Evolutionary conservation across 75 land plant genomes (phyloP), one percentile per base, ranked within the genome.

Genomic region (Cryptomeria japonica): DNA sequence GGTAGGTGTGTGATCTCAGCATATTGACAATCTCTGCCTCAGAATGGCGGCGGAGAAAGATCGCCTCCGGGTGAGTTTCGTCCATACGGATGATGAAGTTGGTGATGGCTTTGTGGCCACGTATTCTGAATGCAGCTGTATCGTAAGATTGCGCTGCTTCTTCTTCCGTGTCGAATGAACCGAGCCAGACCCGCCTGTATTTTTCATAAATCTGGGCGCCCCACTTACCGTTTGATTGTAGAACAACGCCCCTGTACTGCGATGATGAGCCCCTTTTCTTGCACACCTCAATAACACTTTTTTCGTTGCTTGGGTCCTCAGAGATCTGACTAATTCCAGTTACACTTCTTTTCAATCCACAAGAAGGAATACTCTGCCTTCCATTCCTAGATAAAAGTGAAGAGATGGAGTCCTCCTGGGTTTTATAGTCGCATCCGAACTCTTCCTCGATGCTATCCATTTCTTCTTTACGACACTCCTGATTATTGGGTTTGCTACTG

Each of bases 141-240:
- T 91, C 93, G 36, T 92, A 92, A 4, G 93, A 90, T 9, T 89
- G 73, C 10, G 93, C 93, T 14, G 93, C 93, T n/a, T 91, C 92
- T 25, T 91, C 89, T 73, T 92, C 92, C 15, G 64, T 85, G 83
- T 89, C 86, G 93, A 92, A 92, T 31, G 93, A 91, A 9, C 93
- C 93, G 86, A 92, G 83, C 93, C 93, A 92, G 15, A 92, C 88
- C 1, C 93, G 88, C 53, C 89, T 90, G 85, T 92, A 87, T 84
- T 92, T 92, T 77, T 92, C 92, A 53, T 92, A 92, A 46, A 92
- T 92, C 78, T 92, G 93, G 16, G 90, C 93, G 1, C 93, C 92
- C 93, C 93, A 91, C 28, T 92, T 84, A 46, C 93, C 93, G 49
- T 92, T 92, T 14, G 93, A 90, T 80, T 91, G 93, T 39, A 92